These are phyloP conservation scores for Seiridium unicorne DNA, from an alignment of 2,329 filamentous ascomycete genomes.

Conservation along the genomic window DNA sequence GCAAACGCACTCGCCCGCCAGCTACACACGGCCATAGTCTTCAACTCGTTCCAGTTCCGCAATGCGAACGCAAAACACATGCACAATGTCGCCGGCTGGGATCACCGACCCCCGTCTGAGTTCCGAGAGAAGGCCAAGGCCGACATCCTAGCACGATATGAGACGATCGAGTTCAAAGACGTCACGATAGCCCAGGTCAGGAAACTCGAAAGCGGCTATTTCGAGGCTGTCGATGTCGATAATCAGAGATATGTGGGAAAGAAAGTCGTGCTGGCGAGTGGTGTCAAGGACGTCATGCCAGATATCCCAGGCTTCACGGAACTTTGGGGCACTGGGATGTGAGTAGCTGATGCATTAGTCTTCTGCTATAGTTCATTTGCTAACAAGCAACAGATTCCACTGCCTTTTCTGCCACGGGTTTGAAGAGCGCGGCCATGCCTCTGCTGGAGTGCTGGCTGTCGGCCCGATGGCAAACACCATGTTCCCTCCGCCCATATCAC, in stretches of 20 bases:
- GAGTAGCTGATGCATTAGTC: not conserved
- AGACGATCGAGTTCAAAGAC: not conserved
- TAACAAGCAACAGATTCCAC: not conserved
- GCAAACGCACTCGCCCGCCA: slow-evolving; percentile 7
- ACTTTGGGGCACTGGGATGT: slow-evolving; percentile 6
- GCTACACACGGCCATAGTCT: slow-evolving; percentile 1
- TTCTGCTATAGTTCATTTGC: not conserved
- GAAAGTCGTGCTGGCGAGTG: slow-evolving; percentile 8
- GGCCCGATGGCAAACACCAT: slow-evolving; percentile 28
- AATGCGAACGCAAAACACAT: slow-evolving; percentile 4
- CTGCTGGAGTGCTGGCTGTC: slow-evolving; percentile 45
- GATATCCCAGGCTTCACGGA: slow-evolving; percentile 4
- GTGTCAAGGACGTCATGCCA: slow-evolving; percentile 6
- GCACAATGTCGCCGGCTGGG: slow-evolving; percentile 10
- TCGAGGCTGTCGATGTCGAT: not conserved
- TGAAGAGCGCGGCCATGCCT: slow-evolving; percentile 14
- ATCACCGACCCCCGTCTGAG: slow-evolving; percentile 4
- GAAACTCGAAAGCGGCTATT: not conserved
- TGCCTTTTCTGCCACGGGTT: slow-evolving; percentile 9
- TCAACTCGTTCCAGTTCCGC: slow-evolving; percentile 6
- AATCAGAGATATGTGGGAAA: not conserved
- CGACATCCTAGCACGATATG: slow-evolving; percentile 4
- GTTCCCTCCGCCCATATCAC: slow-evolving; percentile 36
- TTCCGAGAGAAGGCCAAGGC: not conserved
- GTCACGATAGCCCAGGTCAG: not conserved